Conservation (phyloP, 305 asterid species). For the Fraxinus platypoda region DNA sequence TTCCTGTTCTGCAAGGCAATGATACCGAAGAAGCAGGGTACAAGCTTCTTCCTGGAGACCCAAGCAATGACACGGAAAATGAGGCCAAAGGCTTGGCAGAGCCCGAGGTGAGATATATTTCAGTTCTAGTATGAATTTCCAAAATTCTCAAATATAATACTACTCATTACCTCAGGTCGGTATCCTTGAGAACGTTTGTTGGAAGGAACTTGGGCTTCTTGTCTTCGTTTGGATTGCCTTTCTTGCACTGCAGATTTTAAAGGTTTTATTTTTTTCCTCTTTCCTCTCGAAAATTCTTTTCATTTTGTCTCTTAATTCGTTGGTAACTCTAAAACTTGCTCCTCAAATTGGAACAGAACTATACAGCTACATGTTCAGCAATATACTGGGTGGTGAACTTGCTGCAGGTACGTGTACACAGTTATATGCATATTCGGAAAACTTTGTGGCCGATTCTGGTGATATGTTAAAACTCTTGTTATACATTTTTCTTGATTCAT, state of each 20-base stretch:
- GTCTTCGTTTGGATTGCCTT: constrained; percentile 73
- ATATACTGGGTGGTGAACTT: constrained; percentile 86
- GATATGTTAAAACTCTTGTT: neutral
- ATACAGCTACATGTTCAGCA: constrained; percentile 62
- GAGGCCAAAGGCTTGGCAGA: constrained; percentile 46
- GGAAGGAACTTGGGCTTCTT: constrained; percentile 94
- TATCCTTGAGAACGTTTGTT: constrained; percentile 70
- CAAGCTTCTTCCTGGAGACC: constrained; percentile 77
- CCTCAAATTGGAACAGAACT: constrained; percentile 50
- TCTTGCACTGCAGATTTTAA: constrained; percentile 68
- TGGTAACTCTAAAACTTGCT: constrained; percentile 22
- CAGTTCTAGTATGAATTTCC: constrained; percentile 10
- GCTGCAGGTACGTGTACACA: constrained; percentile 60
- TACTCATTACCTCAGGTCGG: constrained; percentile 52
- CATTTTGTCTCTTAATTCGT: constrained; percentile 12
- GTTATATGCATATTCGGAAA: neutral
- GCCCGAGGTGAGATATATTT: constrained; percentile 43
- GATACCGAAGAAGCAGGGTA: constrained; percentile 65
- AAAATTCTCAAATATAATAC: constrained; percentile 10
- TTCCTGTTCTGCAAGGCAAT: constrained; percentile 37
- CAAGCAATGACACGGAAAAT: constrained; percentile 33
- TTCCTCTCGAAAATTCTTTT: neutral
- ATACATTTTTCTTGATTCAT: neutral
- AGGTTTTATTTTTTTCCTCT: constrained; percentile 45
- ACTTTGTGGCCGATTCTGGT: neutral